A percentile compares a stretch with the other conserved stretches of the same genome.
Conservation (phyloP, 1,139 yeast genomes). For the Lodderomyces orthopsilosis region DNA sequence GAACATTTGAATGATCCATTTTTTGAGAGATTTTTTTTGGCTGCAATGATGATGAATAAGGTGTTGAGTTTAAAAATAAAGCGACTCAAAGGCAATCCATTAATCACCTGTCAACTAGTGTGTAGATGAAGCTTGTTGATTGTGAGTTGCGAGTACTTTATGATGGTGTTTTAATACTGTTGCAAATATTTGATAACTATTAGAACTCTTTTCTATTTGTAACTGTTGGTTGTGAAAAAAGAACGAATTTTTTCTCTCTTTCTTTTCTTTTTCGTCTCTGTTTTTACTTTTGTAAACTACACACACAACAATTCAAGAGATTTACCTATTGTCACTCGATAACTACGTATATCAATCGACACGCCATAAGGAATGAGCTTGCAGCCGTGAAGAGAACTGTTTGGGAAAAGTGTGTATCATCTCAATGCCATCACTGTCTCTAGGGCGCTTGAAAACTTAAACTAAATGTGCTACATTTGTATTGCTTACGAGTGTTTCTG, state of each 20-base stretch:
- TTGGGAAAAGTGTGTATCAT: no score
- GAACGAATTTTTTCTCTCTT: neutral
- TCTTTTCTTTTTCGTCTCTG: neutral
- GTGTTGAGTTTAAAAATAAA: neutral
- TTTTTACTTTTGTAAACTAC: neutral
- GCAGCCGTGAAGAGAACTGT: no score
- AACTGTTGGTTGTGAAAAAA: neutral
- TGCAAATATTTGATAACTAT: neutral
- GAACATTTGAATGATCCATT: constrained; percentile 13
- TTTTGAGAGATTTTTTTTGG: neutral
- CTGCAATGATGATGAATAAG: constrained; percentile 2
- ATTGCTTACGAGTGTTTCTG: no score
- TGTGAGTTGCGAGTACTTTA: neutral
- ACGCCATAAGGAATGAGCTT: no score
- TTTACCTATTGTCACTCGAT: no score
- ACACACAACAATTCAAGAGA: neutral
- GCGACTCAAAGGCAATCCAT: neutral
- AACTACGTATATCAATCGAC: no score
- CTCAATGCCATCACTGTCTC: no score
- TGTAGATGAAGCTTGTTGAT: neutral
- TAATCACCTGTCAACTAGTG: neutral
- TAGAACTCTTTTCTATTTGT: neutral
- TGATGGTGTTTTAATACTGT: neutral
- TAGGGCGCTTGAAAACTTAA: no score
- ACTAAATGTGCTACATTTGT: no score